Evolutionary conservation across 2,329 filamentous ascomycete species (phyloP), one percentile per base, ranked within the genome.

Genomic region (Aspergillus sp.): DNA sequence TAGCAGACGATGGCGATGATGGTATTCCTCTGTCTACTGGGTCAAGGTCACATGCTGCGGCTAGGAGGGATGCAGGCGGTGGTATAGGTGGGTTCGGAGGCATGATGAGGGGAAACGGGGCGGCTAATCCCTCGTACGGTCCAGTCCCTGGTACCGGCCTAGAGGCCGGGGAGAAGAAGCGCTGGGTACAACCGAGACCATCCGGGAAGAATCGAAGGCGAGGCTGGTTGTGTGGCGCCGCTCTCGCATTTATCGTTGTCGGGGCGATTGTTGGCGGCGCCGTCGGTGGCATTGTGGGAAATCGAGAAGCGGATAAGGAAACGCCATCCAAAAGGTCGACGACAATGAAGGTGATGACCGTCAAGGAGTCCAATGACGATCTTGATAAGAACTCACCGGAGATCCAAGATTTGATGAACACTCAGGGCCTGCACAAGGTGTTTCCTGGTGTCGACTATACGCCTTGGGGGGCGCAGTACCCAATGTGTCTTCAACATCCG

Each of bases 361-460:
- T 89, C 51, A 52, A 61, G 0, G 55, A 64, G 8, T 59, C 67
- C 34, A 83, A 83, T 46, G 78, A 80, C 26, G 82, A 89, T 42
- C 72, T 94, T 5, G 63, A 70, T 57, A 78, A 79, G 56, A 66
- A 89, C 57, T 93, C 85, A 6, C 45, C 63, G 1, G 82, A 93
- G 60, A 93, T 95, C 62, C 72, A 93, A 64, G 68, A 69, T 3
- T 68, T 96, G 10, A 69, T 95, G 67, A 80, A 82, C 64, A 94
- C 94, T 59, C 55, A 69, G 0, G 64, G 86, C 42, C 70, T 96
- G 15, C 86, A 94, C 70, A 93, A 86, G 58, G 86, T 96, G 2
- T 96, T 96, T 57, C 84, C 86, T 0, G 89, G 86, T 15, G 84
- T 96, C 63, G 89, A 95, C 61, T 96, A 96, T 57, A 96, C 89